Evolutionary conservation across 2,329 filamentous ascomycete genomes (phyloP).

Genomic region (Trichocomaceae sp.): DNA sequence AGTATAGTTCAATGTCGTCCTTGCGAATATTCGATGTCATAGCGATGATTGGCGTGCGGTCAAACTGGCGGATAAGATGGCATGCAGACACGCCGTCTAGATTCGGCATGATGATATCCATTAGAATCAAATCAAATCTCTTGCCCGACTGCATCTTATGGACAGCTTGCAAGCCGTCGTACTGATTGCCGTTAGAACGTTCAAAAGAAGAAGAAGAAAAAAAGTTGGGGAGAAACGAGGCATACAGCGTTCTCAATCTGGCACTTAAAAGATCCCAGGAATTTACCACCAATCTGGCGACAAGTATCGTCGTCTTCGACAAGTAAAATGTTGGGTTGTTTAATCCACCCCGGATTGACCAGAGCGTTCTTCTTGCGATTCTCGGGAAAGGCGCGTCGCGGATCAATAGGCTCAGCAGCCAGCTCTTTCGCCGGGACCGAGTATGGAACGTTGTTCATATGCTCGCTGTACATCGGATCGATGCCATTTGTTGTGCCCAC

Average conservation of each 20-base stretch:
- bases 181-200: slow-evolving; percentile 43
- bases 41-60: slow-evolving; percentile 80
- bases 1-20: slow-evolving; percentile 95
- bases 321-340: slow-evolving; percentile 71
- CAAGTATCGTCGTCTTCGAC: slow-evolving; percentile 75
- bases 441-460: slow-evolving; percentile 92
- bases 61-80: slow-evolving; percentile 82
- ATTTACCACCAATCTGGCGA: slow-evolving; percentile 60
- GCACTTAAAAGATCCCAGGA: slow-evolving; percentile 59
- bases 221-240: slow-evolving; percentile 26
- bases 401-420: slow-evolving; percentile 41
- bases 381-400: slow-evolving; percentile 42
- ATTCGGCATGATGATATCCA: slow-evolving; percentile 97
- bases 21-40: slow-evolving; percentile 99
- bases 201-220: neutral
- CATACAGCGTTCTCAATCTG: slow-evolving; percentile 57
- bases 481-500: slow-evolving; percentile 87
- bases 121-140: slow-evolving; percentile 67
- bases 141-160: slow-evolving; percentile 66
- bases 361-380: slow-evolving; percentile 55
- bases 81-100: slow-evolving; percentile 92
- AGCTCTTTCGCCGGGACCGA: slow-evolving; percentile 61
- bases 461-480: slow-evolving; percentile 88
- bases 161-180: slow-evolving; percentile 85
- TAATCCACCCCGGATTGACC: slow-evolving; percentile 58